Conservation (phyloP, 1,284 basidiomycete genomes). For the Mycena sp. region DNA sequence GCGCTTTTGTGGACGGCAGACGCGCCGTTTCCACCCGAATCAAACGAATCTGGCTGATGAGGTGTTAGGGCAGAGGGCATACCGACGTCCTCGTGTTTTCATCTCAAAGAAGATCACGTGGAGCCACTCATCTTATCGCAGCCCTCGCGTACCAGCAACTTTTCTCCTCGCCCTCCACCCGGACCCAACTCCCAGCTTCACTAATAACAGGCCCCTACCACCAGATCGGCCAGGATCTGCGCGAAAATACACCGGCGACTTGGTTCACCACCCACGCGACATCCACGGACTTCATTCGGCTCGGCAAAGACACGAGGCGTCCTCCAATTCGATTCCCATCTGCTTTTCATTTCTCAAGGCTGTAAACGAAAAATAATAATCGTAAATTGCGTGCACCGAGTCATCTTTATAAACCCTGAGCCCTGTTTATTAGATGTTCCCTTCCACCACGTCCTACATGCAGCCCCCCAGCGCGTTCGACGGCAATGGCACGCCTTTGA, state of each 20-base stretch:
- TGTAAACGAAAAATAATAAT: conserved; percentile 21
- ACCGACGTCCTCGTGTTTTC: conserved; percentile 22
- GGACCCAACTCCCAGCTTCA: too few species aligned
- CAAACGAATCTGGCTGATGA: not conserved
- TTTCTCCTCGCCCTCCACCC: not conserved
- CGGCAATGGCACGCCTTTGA: conserved; percentile 52
- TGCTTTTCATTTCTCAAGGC: conserved; percentile 15
- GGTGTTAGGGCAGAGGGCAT: conserved; percentile 8
- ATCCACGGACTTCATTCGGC: conserved; percentile 11
- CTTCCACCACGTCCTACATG: conserved; percentile 31
- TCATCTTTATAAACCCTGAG: conserved; percentile 28
- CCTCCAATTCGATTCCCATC: conserved; percentile 23
- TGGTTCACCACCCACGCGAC: conserved; percentile 18
- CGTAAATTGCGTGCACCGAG: conserved; percentile 22
- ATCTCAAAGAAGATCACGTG: conserved; percentile 8
- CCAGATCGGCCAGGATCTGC: not conserved
- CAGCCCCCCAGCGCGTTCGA: conserved; percentile 41
- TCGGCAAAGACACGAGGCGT: conserved; percentile 26
- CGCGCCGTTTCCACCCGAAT: conserved; percentile 9
- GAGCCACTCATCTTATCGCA: not conserved
- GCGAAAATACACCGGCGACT: conserved; percentile 3
- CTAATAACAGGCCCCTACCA: too few species aligned
- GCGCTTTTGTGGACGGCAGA: conserved; percentile 15
- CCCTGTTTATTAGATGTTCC: conserved; percentile 27
- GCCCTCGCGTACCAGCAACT: too few species aligned